These are phyloP conservation scores for Wickerhamiella vanderwaltii DNA, from an alignment of 805 yeast genomes.

Conservation along the genomic window DNA sequence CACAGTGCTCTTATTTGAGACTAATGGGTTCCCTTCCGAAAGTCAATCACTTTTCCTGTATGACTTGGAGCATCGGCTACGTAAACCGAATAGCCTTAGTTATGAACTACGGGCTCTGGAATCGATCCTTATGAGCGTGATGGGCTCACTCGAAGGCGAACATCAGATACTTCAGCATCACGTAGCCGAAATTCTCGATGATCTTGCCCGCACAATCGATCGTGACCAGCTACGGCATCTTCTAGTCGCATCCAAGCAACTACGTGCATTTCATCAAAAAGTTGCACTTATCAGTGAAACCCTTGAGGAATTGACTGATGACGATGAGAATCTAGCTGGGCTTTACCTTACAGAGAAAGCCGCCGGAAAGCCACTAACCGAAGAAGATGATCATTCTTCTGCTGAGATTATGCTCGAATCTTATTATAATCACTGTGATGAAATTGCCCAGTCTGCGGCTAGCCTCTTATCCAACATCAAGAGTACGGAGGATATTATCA, in stretches of 20 bases:
- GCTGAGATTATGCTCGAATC: slow-evolving; percentile 84
- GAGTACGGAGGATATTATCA: slow-evolving; percentile 90
- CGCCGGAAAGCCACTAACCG: slow-evolving; percentile 33
- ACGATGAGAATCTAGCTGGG: slow-evolving; percentile 76
- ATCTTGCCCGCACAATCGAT: slow-evolving; percentile 73
- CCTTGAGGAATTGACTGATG: slow-evolving; percentile 72
- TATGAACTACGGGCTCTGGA: slow-evolving; percentile 89
- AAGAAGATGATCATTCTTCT: slow-evolving; percentile 59
- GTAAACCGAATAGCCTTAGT: slow-evolving; percentile 38
- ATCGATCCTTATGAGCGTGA: slow-evolving; percentile 68
- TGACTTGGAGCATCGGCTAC: slow-evolving; percentile 61
- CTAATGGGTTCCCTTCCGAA: slow-evolving; percentile 41
- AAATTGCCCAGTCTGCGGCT: slow-evolving; percentile 82
- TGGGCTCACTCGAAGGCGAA: slow-evolving; percentile 69
- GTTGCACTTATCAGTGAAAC: slow-evolving; percentile 70
- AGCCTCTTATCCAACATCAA: slow-evolving; percentile 68
- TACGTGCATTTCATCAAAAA: slow-evolving; percentile 74
- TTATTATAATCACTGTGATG: slow-evolving; percentile 82
- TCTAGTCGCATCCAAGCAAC: slow-evolving; percentile 71
- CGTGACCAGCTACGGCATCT: slow-evolving; percentile 65
- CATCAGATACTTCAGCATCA: slow-evolving; percentile 74
- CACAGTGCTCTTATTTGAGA: slow-evolving; percentile 72
- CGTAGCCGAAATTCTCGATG: slow-evolving; percentile 57
- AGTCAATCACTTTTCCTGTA: slow-evolving; percentile 67
- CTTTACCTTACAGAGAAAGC: slow-evolving; percentile 60